Evolutionary conservation across 2,329 filamentous ascomycete species (phyloP), one percentile per base, ranked within the genome.

Genomic region (Colletotrichum lindemuthianum): DNA sequence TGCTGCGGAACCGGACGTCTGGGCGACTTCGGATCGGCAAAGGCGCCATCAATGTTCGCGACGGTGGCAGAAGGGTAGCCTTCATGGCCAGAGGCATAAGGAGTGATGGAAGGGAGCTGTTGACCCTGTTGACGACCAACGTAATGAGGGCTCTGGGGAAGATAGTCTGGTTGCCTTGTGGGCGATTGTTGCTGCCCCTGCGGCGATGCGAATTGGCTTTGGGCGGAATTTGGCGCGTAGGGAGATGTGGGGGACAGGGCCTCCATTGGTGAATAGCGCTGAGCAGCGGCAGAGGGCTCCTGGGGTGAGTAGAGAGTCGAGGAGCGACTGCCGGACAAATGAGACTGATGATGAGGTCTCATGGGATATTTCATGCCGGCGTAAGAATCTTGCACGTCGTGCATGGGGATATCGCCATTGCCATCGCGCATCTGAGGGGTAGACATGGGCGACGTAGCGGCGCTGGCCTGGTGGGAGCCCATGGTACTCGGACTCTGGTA

Each of bases 261-360:
- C 76, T 97, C 95, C 94, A 97, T 97, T 68, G 95, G 96, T 50
- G 95, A 98, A 79, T 98, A 98, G 74, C 94, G 89, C 76, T 96
- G 92, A 65, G 93, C 92, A 61, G 93, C 92, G 54, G 92, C 85
- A 47, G 93, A 96, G 64, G 92, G 89, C 73, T 95, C 89, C 69
- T 89, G 89, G 54, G 90, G 82, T 50, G 90, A 91, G 76, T 95
- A 90, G 71, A 93, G 87, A 67, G 87, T 92, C 65, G 88, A 71
- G 45, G 80, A 69, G 66, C 80, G 77, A 65, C 77, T 72, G 59
- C 78, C 78, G 34, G 86, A 88, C 65, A 87, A 82, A 70, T 95
- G 89, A 72, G 93, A 88, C 75, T 93, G 90, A 74, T 93, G 91
- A 76, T 88, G 88, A 47, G 92, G 88, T 70, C 92, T 88, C 79